Evolutionary conservation across 176 grass and related monocot species (phyloP).

Genomic region (Carex kokanica): DNA sequence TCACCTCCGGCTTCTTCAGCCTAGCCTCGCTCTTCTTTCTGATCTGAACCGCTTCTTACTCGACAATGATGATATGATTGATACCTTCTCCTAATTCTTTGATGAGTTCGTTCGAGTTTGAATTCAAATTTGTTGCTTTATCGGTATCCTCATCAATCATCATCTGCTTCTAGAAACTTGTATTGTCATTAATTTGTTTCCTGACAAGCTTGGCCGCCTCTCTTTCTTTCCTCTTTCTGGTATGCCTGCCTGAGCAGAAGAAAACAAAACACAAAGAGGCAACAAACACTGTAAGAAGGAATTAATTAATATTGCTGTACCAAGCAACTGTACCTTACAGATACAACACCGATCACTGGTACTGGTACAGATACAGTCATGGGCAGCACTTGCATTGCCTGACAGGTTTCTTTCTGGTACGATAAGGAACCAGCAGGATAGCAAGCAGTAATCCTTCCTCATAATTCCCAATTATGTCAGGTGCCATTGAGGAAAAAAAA

Average conservation of each 20-base stretch:
- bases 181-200: constrained; percentile 63
- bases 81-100: constrained; percentile 8
- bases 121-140: constrained; percentile 25
- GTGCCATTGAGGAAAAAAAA: neutral
- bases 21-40: constrained; percentile 48
- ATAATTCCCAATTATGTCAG: neutral
- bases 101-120: neutral
- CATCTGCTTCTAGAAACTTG: constrained; percentile 53
- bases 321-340: neutral
- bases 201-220: constrained; percentile 57
- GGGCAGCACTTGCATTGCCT: neutral
- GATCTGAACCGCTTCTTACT: constrained; percentile 53
- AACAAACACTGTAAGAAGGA: neutral
- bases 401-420: neutral
- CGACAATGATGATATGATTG: constrained; percentile 26
- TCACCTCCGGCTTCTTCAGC: constrained; percentile 42
- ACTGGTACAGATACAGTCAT: neutral
- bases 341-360: no score
- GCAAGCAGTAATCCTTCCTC: neutral
- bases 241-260: constrained; percentile 43
- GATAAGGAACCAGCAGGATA: neutral
- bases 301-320: neutral
- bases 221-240: constrained; percentile 56
- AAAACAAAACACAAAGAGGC: constrained; percentile 7
- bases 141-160: constrained; percentile 34